Evolutionary conservation across 208 protist species (phyloP), one percentile per base, ranked within the genome.

Genomic region (Crithidia brevicula): DNA sequence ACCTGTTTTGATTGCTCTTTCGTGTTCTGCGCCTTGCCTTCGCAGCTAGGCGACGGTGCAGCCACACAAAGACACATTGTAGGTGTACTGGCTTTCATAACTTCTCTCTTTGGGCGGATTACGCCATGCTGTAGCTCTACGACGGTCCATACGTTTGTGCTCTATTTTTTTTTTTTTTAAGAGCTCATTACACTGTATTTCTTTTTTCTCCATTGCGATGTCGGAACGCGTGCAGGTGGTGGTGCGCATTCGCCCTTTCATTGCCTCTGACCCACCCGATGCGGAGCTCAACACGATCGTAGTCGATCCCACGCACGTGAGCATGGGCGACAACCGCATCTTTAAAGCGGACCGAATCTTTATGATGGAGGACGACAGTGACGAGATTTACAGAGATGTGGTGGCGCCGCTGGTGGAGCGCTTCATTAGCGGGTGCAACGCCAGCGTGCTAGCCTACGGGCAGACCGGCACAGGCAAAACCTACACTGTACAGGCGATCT

Each of bases 401-500:
- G 92, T 98, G 0, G 33, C 46, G 11, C 74, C 89, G 22, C 72
- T 98, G 4, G 73, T 98, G 0, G 62, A 81, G 4, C 74, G 70
- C n/a, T 92, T 95, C 49, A 79, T 97, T 23, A 54, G 79, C 52
- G 95, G 95, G 42, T 97, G 88, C 76, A 98, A 98, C 52, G 79
- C 93, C 9, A 97, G 95, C 4, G 82, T 98, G 22, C 82, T 98
- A 36, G 94, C 93, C 23, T 98, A 98, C 72, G 97, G 96, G 1
- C 97, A 98, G 74, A 98, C 96, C 10, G 93, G 95, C 3, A 95
- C 90, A 2, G 97, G 97, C 31, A 98, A 98, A 70, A 98, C 96
- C 18, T 94, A 83, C 75, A 99, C 96, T 22, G 97, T 98, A 81
- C 83, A 56, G 59, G 75, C 76, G 20, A 67, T 88, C 6, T 75